Conservation (phyloP, 2,329 filamentous ascomycete species). For the Metarhizium sp. region DNA sequence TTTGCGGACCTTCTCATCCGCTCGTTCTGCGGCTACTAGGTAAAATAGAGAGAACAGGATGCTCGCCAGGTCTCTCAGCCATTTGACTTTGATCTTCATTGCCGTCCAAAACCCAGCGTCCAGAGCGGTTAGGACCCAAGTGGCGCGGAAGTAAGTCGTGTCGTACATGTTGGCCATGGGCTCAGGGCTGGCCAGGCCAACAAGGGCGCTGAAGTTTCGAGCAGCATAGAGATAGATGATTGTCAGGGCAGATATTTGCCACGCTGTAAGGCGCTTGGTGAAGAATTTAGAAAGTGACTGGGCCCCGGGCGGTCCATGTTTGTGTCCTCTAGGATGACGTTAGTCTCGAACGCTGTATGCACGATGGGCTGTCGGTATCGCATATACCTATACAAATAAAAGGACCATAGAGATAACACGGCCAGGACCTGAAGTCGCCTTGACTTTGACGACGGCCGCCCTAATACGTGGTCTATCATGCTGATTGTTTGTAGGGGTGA, state of each 20-base stretch:
- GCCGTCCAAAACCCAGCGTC: slow-evolving; percentile 98
- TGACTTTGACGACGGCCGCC: slow-evolving; percentile 83
- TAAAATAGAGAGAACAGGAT: slow-evolving; percentile 86
- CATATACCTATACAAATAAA: slow-evolving; percentile 66
- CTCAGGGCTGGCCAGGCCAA: slow-evolving; percentile 85
- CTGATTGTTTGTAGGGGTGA: slow-evolving; percentile 2
- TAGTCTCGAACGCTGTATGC: not conserved
- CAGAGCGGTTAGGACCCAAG: slow-evolving; percentile 89
- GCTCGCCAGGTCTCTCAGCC: slow-evolving; percentile 73
- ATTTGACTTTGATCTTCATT: slow-evolving; percentile 76
- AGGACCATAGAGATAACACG: slow-evolving; percentile 84
- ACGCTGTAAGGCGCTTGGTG: slow-evolving; percentile 65
- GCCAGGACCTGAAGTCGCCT: slow-evolving; percentile 86
- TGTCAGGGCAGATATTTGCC: slow-evolving; percentile 82
- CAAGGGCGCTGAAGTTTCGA: slow-evolving; percentile 86
- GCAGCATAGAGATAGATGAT: slow-evolving; percentile 86
- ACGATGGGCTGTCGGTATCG: not conserved
- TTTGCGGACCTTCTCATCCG: slow-evolving; percentile 92
- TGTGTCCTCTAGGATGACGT: slow-evolving; percentile 55
- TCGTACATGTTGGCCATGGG: slow-evolving; percentile 92
- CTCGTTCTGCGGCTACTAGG: slow-evolving; percentile 82
- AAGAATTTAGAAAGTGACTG: slow-evolving; percentile 63
- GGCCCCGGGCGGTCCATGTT: slow-evolving; percentile 75
- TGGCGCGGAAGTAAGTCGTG: slow-evolving; percentile 85
- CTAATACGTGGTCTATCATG: slow-evolving; percentile 82